phyloP scores from a whole-genome alignment of 176 grass and related monocot genomes.

The sorghum (Sorghum bicolor) region DNA sequence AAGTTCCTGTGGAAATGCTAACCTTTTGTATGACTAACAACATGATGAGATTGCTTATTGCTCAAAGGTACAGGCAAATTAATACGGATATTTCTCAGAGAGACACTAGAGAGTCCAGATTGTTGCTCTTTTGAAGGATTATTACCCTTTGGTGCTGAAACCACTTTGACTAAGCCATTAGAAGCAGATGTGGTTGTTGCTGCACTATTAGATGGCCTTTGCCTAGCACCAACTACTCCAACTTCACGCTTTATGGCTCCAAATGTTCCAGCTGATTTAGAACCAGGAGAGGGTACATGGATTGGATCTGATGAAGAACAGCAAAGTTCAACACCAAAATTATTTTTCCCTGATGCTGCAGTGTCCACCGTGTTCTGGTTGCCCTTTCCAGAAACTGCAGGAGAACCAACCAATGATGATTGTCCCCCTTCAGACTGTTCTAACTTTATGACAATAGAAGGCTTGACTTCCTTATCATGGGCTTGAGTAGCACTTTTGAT shows the following conservation, averaged over 20 bases:
- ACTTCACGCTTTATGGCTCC: slow-evolving; percentile 78
- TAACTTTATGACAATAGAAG: slow-evolving; percentile 24
- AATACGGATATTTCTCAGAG: slow-evolving; percentile 9
- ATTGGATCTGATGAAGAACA: slow-evolving; percentile 79
- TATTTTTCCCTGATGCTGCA: slow-evolving; percentile 30
- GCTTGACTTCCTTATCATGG: slow-evolving; percentile 34
- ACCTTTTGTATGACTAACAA: slow-evolving; percentile 52
- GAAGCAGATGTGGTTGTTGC: slow-evolving; percentile 38
- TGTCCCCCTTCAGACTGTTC: slow-evolving; percentile 13
- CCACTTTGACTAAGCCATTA: slow-evolving; percentile 26
- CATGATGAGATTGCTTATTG: slow-evolving; percentile 16
- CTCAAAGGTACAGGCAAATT: neutral
- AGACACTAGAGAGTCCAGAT: slow-evolving; percentile 11
- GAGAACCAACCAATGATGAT: slow-evolving; percentile 14
- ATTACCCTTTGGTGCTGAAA: slow-evolving; percentile 26
- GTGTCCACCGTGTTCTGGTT: slow-evolving; percentile 15
- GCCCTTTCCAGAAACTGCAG: slow-evolving; percentile 28
- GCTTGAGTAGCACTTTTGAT: neutral
- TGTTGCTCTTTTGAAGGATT: slow-evolving; percentile 28
- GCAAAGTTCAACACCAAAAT: slow-evolving; percentile 44
- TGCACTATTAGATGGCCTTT: slow-evolving; percentile 30
- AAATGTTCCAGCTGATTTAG: slow-evolving; percentile 48
- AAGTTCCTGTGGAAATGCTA: slow-evolving; percentile 8
- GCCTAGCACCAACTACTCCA: slow-evolving; percentile 58
- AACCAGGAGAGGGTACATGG: slow-evolving; percentile 62